Conservation (phyloP, 768 basidiomycete genomes). For the Naganishia vishniacii region DNA sequence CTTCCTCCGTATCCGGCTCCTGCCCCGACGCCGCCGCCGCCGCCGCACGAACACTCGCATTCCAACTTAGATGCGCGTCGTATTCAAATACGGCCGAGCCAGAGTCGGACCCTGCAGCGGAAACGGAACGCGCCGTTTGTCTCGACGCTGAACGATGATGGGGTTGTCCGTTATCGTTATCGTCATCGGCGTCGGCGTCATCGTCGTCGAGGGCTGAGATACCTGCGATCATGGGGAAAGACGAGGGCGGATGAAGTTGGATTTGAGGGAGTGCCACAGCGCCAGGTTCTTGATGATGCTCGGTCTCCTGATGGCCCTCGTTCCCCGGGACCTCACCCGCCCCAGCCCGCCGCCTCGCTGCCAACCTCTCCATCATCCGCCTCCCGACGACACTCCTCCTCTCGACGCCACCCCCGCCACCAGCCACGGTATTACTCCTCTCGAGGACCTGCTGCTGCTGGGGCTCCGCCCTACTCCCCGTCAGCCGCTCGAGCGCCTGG, state of each 20-base stretch:
- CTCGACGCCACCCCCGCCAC: slow-evolving; percentile 27
- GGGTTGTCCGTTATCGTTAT: too few relatives aligned
- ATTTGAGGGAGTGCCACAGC: background rate
- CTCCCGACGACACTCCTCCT: slow-evolving; percentile 47
- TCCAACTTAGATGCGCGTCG: slow-evolving; percentile 40
- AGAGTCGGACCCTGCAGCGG: slow-evolving; percentile 3
- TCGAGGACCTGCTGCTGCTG: background rate
- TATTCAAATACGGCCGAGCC: slow-evolving; percentile 43
- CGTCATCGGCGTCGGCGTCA: too few relatives aligned
- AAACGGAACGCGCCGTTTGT: slow-evolving; percentile 33
- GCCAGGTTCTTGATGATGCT: background rate
- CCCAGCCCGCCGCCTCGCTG: slow-evolving; percentile 36
- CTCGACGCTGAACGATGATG: slow-evolving; percentile 38
- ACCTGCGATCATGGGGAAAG: slow-evolving; percentile 18
- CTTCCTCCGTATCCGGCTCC: background rate
- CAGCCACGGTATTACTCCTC: slow-evolving; percentile 38
- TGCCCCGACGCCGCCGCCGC: background rate
- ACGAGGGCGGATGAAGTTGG: background rate
- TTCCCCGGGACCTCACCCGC: too few relatives aligned
- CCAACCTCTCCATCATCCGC: slow-evolving; percentile 47
- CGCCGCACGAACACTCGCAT: background rate
- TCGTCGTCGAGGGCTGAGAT: background rate
- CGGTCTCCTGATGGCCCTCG: slow-evolving; percentile 20
- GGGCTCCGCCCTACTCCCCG: slow-evolving; percentile 60
- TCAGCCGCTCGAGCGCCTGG: slow-evolving; percentile 78